Base-by-base conservation (phyloP, 257 asterid species). In the Linaria vulgaris region DNA sequence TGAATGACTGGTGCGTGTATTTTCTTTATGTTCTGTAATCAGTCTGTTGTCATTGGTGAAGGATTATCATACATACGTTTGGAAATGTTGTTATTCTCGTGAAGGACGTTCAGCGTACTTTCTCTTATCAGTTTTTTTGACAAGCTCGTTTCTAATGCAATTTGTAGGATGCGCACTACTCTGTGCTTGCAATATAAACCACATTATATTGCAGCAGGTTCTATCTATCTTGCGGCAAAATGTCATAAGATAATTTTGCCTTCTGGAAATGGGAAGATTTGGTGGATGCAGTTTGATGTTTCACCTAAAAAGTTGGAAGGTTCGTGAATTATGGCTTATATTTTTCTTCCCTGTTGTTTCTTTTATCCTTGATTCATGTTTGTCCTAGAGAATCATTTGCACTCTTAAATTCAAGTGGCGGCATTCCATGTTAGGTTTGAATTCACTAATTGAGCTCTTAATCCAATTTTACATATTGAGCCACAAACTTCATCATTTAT, bases 241-340 rank as follows among this genome's bases (percentile, higher is more conserved):
- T 48, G 72, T 69, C 82, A 73, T 27, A 79, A 82, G 63, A 72
- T 73, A 57, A 79, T 79, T 73, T 65, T 84, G 75, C 80, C 86
- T 41, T 57, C 74, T 9, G 38, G 49, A 53, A 79, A 79, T 24
- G 82, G 81, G 56, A 81, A 69, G 7, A 72, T 64, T 8, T 84
- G 91, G 91, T 84, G 88, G 91, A 77, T 77, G 91, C 86, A 77
- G 17, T 84, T 84, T 75, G 84, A 81, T 66, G 87, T 84, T 71
- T 76, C 81, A 48, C 85, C 84, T 1, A 77, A 75, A 65, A 77
- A 73, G 59, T 56, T 84, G 65, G 77, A 82, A 75, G 85, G 85
- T 84, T 62, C 46, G 81, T 49, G 47, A 3, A 20, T n/a, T 67
- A 19, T 27, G 34, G 37, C n/a, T 46, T 8, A 3, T 5, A 7